Conservation (phyloP, 176 grass and related monocot species). For the Triticum dicoccoides region DNA sequence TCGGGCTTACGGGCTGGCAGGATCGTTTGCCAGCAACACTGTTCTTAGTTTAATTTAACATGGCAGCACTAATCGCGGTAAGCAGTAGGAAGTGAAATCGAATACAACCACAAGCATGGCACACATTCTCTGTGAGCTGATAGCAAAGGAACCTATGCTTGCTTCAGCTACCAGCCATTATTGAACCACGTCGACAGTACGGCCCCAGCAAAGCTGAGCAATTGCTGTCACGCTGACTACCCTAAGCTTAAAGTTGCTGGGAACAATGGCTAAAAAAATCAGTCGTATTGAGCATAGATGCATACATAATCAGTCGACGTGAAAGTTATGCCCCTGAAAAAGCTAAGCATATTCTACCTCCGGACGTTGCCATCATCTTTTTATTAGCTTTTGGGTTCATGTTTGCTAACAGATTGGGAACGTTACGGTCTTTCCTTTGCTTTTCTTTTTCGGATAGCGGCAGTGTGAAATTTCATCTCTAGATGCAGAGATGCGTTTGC, state of each 20-base stretch:
- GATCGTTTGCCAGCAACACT: no score
- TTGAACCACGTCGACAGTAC: constrained; percentile 25
- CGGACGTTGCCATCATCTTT: constrained; percentile 4
- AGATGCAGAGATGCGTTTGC: background rate
- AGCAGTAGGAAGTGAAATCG: no score
- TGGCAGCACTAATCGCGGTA: background rate
- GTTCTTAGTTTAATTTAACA: no score
- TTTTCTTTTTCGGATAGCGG: background rate
- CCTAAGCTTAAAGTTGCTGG: constrained; percentile 20
- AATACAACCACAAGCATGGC: no score
- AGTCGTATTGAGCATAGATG: constrained; percentile 12
- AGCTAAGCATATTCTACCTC: constrained; percentile 23
- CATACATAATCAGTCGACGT: constrained; percentile 21
- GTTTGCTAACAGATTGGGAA: background rate
- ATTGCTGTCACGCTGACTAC: constrained; percentile 9
- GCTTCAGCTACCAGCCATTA: constrained; percentile 6
- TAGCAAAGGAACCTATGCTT: background rate
- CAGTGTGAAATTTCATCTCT: background rate
- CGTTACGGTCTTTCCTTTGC: background rate
- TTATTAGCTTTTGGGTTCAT: background rate
- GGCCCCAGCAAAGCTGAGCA: constrained; percentile 20
- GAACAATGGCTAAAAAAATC: constrained; percentile 22
- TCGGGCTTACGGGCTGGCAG: constrained; percentile 1
- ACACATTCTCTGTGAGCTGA: background rate
- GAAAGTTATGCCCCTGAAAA: constrained; percentile 32